Base-by-base conservation (phyloP, 1,139 yeast genomes). In the Zygoascus sp. region DNA sequence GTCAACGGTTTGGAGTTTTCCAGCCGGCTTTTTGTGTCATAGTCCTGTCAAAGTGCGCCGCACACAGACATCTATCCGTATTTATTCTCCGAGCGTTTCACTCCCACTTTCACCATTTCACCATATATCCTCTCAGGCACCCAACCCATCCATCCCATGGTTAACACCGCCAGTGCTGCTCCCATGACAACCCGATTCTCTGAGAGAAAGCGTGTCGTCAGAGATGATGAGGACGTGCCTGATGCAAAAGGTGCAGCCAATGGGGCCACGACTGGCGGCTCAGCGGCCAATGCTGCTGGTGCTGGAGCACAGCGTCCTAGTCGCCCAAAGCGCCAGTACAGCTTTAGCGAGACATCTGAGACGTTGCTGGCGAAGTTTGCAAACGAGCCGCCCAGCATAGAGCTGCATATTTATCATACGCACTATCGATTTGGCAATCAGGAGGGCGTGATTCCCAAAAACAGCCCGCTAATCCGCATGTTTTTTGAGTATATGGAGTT, bases 321-420 rank as follows among this genome's bases (percentile, higher is more conserved):
- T 58, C 44, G 60, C 53, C 42, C 51, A 21, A 27, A 32, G 44
- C 38, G 49, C 30, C 46, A 45, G 32, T 58, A 57, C 42, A 51
- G 53, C 34, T 65, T 67, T 48, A 80, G 85, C 11, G 86, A 84
- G 55, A 80, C 90, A 3, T 69, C 86, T 9, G 84, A 79, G 52
- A 86, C 83, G 42, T 74, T 92, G n/a, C 68, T 92, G 55, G 76
- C 79, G 51, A 90, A 89, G 61, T 89, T 82, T 61, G 81, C 83
- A 51, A 79, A 80, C 51, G 80, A 78, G 53, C 87, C 94, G 5
- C 86, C 97, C 9, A 85, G 95, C 40, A 66, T 92, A 50, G 94
- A 83, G 52, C 80, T 92, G 56, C 97, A 92, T 60, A 88, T 92
- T 32, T 90, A 85, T 65, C 95, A 87, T 57, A 86, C 87, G 44